Evolutionary conservation across 2,329 filamentous ascomycete genomes (phyloP).

Genomic region (Xylariaceae sp.): DNA sequence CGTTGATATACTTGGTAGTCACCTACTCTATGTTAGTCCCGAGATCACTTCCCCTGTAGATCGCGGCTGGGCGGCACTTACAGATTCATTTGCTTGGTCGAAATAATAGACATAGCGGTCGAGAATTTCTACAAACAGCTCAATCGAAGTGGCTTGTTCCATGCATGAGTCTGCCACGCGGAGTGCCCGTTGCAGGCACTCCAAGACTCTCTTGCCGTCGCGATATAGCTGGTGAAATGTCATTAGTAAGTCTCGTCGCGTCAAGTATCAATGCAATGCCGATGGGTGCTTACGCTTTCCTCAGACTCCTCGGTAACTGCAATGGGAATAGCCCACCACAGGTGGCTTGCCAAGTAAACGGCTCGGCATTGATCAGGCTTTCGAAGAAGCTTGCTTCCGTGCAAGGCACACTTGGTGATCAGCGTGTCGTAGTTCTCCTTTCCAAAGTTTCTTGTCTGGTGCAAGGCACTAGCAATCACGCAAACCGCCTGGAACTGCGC

Average conservation of each 20-base stretch:
- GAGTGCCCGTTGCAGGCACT: slow-evolving; percentile 90
- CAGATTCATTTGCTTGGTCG: slow-evolving; percentile 97
- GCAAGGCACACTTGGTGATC: slow-evolving; percentile 94
- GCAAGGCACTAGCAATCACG: slow-evolving; percentile 82
- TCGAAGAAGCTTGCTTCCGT: slow-evolving; percentile 92
- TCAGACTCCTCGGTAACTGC: slow-evolving; percentile 73
- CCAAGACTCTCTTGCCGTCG: slow-evolving; percentile 92
- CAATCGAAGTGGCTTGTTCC: slow-evolving; percentile 95
- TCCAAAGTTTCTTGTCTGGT: slow-evolving; percentile 83
- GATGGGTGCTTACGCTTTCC: slow-evolving; percentile 35
- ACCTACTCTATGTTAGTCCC: slow-evolving; percentile 43
- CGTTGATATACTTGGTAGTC: slow-evolving; percentile 96
- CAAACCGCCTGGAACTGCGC: slow-evolving; percentile 98
- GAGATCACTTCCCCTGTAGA: neutral
- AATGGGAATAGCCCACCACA: slow-evolving; percentile 96
- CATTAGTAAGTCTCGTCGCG: neutral
- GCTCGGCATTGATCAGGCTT: slow-evolving; percentile 98
- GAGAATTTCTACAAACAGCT: slow-evolving; percentile 96
- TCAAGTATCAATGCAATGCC: neutral
- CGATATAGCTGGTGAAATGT: slow-evolving; percentile 67
- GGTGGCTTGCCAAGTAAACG: slow-evolving; percentile 90
- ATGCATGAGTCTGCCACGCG: slow-evolving; percentile 97
- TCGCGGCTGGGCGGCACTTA: slow-evolving; percentile 32
- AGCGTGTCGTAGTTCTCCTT: slow-evolving; percentile 98
- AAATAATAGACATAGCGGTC: slow-evolving; percentile 99